Percentiles rank a stretch among this genome's conserved stretches.
Evolutionary conservation across 768 basidiomycete genomes (phyloP).

Genomic region (Dioszegia hungarica): DNA sequence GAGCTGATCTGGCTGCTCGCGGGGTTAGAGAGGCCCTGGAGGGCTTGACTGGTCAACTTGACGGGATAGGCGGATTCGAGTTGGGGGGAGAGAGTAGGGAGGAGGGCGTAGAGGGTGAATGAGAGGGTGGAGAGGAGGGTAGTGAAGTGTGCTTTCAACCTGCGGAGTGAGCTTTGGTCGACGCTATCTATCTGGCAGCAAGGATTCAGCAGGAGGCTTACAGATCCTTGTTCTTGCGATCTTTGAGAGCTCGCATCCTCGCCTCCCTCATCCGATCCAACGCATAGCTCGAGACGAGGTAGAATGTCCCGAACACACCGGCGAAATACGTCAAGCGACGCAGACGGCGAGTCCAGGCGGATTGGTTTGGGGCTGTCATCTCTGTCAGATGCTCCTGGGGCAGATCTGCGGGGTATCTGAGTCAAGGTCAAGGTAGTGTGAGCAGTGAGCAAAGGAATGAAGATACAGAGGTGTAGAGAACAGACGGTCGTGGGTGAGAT

Average conservation of each 20-base stretch:
- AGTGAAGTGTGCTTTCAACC: slow-evolving; percentile 42
- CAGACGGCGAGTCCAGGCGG: slow-evolving; percentile 28
- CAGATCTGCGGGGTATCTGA: too few species aligned
- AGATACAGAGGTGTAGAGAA: too few species aligned
- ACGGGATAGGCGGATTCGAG: slow-evolving; percentile 36
- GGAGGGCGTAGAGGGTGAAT: slow-evolving; percentile 46
- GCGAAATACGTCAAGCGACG: slow-evolving; percentile 22
- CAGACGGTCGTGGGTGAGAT: too few species aligned
- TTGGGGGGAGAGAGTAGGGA: slow-evolving; percentile 43
- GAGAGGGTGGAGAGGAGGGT: slow-evolving; percentile 44
- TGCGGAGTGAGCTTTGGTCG: neutral
- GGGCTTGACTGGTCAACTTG: slow-evolving; percentile 32
- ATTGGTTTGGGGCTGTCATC: slow-evolving; percentile 5
- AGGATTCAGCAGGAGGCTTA: slow-evolving; percentile 9
- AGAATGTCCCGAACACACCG: slow-evolving; percentile 31
- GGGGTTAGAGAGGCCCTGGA: slow-evolving; percentile 25
- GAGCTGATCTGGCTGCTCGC: slow-evolving; percentile 4
- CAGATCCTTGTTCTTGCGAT: slow-evolving; percentile 29
- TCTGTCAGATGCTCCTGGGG: neutral
- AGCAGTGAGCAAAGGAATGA: too few species aligned
- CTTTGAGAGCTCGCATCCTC: slow-evolving; percentile 25
- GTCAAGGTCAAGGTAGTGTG: too few species aligned
- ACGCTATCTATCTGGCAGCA: neutral
- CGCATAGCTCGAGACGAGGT: slow-evolving; percentile 28
- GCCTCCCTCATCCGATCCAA: slow-evolving; percentile 34